Evolutionary conservation across 2,329 filamentous ascomycete species (phyloP).

Genomic region (Colletotrichum higginsianum): DNA sequence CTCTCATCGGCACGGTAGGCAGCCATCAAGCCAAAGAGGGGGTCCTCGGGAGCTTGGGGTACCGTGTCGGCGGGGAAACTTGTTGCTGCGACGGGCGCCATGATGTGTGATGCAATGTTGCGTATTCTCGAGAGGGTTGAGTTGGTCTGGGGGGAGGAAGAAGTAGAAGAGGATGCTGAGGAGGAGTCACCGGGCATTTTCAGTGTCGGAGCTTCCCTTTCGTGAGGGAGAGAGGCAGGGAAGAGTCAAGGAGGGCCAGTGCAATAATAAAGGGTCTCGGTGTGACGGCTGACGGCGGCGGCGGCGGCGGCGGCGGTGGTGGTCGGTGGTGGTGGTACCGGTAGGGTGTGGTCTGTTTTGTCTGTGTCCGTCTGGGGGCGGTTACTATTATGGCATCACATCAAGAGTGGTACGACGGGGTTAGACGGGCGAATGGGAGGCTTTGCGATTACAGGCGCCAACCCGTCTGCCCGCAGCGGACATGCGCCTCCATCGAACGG

Average conservation of each 20-base stretch:
- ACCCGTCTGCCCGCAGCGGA: constrained; percentile 24
- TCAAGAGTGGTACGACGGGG: constrained; percentile 38
- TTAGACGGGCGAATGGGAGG: constrained; percentile 42
- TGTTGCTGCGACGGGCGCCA: constrained; percentile 74
- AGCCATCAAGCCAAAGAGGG: constrained; percentile 92
- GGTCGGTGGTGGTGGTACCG: neutral
- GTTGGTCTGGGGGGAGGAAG: constrained; percentile 57
- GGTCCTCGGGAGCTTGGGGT: constrained; percentile 93
- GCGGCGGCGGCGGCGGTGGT: no score
- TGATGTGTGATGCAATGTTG: constrained; percentile 76
- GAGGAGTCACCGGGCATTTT: constrained; percentile 49
- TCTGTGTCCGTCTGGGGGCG: constrained; percentile 9
- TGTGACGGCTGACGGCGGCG: neutral
- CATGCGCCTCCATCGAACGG: constrained; percentile 33
- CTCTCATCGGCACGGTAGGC: constrained; percentile 86
- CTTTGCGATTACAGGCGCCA: constrained; percentile 41
- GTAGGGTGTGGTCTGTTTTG: constrained; percentile 25
- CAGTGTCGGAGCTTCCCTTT: constrained; percentile 40
- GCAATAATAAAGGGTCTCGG: constrained; percentile 8
- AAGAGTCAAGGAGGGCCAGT: constrained; percentile 27
- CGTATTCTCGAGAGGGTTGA: constrained; percentile 67
- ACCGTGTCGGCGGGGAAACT: constrained; percentile 84
- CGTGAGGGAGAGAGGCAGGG: constrained; percentile 27
- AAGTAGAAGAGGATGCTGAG: constrained; percentile 50
- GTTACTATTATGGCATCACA: constrained; percentile 42